These are phyloP conservation scores for Talaromyces pinophilus DNA, from an alignment of 2,329 filamentous ascomycete species.

Conservation along the genomic window DNA sequence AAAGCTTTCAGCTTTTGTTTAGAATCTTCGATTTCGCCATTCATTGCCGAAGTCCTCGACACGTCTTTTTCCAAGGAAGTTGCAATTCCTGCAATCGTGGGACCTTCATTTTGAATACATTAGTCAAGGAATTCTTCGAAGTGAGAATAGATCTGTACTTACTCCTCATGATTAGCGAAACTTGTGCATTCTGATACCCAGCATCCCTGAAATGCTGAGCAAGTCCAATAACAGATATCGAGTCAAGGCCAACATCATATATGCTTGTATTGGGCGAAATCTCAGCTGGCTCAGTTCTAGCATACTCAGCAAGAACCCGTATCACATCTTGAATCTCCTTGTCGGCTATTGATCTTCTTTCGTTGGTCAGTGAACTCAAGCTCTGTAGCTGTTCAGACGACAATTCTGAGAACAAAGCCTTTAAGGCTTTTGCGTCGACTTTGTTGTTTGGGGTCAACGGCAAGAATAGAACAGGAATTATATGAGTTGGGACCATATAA, in stretches of 20 bases:
- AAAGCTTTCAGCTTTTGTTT: slow-evolving; percentile 65
- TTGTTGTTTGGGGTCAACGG: slow-evolving; percentile 90
- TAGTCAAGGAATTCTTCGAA: neutral
- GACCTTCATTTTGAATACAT: slow-evolving; percentile 28
- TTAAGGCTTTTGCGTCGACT: slow-evolving; percentile 71
- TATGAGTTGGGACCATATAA: slow-evolving; percentile 91
- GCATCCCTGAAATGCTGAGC: slow-evolving; percentile 62
- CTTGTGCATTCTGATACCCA: slow-evolving; percentile 62
- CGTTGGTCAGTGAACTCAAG: slow-evolving; percentile 46
- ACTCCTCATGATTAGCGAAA: slow-evolving; percentile 68
- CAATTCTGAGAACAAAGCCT: slow-evolving; percentile 64
- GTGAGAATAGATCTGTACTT: slow-evolving; percentile 24
- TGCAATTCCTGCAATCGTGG: slow-evolving; percentile 45
- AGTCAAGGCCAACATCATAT: slow-evolving; percentile 85
- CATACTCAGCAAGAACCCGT: slow-evolving; percentile 56
- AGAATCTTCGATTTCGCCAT: slow-evolving; percentile 47
- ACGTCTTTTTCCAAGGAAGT: slow-evolving; percentile 27
- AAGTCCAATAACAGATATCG: slow-evolving; percentile 76
- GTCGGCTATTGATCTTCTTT: slow-evolving; percentile 37
- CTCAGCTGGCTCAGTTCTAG: slow-evolving; percentile 46
- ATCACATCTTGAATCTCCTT: slow-evolving; percentile 53
- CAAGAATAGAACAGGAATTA: slow-evolving; percentile 69
- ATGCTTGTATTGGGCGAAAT: slow-evolving; percentile 65
- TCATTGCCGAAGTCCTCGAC: neutral
- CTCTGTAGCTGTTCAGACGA: slow-evolving; percentile 62